A percentile compares a stretch with the other conserved stretches of the same genome.
These are phyloP conservation scores for Aspergillus puulaauensis DNA, from an alignment of 2,329 filamentous ascomycete species.

Conservation along the genomic window DNA sequence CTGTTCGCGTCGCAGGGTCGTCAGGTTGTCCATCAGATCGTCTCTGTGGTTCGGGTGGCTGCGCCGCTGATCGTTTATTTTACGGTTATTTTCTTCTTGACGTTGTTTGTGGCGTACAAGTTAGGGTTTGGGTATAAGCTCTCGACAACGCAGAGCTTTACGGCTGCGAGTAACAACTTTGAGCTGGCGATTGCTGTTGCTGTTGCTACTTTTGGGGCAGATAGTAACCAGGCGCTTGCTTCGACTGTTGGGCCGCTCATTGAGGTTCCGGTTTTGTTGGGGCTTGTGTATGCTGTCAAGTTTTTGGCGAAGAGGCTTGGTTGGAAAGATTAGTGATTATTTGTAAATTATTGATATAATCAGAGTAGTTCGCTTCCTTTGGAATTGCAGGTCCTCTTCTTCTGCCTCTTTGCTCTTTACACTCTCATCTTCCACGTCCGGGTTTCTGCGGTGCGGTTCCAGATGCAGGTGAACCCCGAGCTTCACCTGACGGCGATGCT, in stretches of 20 bases:
- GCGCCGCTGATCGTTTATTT: conserved; percentile 84
- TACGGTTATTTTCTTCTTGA: conserved; percentile 68
- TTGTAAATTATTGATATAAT: no score
- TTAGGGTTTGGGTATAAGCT: conserved; percentile 73
- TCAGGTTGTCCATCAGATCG: conserved; percentile 77
- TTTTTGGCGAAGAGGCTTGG: conserved; percentile 21
- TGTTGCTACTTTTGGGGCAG: conserved; percentile 73
- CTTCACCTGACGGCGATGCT: background rate
- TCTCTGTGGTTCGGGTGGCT: conserved; percentile 76
- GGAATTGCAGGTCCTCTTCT: background rate
- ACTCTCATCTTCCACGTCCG: background rate
- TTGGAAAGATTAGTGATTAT: conserved; percentile 2
- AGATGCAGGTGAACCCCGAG: background rate
- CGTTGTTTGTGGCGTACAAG: conserved; percentile 59
- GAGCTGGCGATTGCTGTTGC: conserved; percentile 88
- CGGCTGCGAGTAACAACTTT: conserved; percentile 89
- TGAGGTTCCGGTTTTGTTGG: conserved; percentile 79
- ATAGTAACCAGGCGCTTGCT: conserved; percentile 78
- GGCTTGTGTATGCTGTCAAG: conserved; percentile 70
- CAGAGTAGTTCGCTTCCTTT: background rate
- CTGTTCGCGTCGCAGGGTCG: conserved; percentile 79
- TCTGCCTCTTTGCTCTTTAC: background rate
- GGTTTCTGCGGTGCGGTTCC: background rate
- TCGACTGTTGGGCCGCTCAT: conserved; percentile 82
- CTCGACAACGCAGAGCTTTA: conserved; percentile 77